A percentile compares a stretch with the other conserved stretches of the same genome.
phyloP scores from a whole-genome alignment of 2,329 filamentous ascomycete genomes.

The Arthroderma sp. region DNA sequence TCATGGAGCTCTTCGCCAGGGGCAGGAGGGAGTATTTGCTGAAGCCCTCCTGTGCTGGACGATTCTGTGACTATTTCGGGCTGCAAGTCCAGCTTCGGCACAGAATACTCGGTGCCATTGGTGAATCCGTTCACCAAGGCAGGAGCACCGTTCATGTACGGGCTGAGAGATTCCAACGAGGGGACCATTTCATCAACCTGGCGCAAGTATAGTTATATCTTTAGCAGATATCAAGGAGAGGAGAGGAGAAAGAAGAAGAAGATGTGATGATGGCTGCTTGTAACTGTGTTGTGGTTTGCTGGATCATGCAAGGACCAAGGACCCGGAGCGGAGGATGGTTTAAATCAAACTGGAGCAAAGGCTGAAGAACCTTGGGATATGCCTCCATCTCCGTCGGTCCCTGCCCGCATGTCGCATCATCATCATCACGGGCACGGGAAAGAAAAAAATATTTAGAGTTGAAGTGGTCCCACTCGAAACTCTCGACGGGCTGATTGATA shows the following conservation, averaged over 20 bases:
- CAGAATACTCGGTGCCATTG: neutral
- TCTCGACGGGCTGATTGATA: neutral
- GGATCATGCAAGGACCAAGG: neutral
- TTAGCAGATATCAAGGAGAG: neutral
- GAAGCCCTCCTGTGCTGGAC: neutral
- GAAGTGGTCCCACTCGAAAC: neutral
- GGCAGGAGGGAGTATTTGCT: slow-evolving; percentile 37
- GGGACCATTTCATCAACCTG: neutral
- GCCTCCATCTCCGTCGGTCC: neutral
- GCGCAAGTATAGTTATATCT: neutral
- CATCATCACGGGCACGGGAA: neutral
- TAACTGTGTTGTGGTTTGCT: neutral
- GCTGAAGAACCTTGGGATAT: neutral
- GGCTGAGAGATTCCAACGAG: neutral
- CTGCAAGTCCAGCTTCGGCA: neutral
- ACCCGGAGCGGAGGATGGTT: neutral
- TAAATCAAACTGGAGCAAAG: neutral
- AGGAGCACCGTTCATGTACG: neutral
- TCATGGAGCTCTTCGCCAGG: slow-evolving; percentile 59
- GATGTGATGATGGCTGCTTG: neutral
- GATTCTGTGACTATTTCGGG: neutral
- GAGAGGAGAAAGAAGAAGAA: neutral
- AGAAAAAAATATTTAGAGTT: neutral
- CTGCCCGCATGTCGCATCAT: slow-evolving; percentile 1
- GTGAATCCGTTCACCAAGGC: neutral